Conservation (phyloP, 371 early-diverging fungal genomes). For the Mucor indicus region DNA sequence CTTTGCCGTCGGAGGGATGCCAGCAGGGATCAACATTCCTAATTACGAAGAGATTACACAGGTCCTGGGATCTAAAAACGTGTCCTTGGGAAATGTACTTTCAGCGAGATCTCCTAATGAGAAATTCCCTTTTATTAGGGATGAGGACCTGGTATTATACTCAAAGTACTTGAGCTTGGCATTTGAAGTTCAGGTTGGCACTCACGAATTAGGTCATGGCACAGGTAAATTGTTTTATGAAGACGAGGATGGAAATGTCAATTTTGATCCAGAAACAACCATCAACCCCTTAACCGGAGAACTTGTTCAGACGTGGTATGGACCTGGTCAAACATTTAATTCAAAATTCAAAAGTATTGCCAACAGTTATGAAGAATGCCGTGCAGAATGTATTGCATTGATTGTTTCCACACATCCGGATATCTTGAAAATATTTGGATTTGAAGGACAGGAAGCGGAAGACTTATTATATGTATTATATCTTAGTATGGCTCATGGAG, state of each 20-base stretch:
- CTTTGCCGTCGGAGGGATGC: slow-evolving; percentile 53
- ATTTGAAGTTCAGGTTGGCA: slow-evolving; percentile 60
- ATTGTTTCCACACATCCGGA: slow-evolving; percentile 41
- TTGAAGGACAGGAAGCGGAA: slow-evolving; percentile 42
- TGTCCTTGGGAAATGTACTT: slow-evolving; percentile 61
- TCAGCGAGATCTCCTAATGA: slow-evolving; percentile 51
- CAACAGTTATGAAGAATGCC: slow-evolving; percentile 57
- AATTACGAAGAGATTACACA: slow-evolving; percentile 60
- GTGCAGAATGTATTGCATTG: slow-evolving; percentile 64
- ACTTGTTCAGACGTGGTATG: slow-evolving; percentile 56
- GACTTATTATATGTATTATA: slow-evolving; percentile 55
- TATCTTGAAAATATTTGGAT: slow-evolving; percentile 51
- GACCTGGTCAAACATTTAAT: slow-evolving; percentile 59
- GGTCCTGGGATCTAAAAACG: slow-evolving; percentile 61
- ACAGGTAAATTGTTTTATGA: slow-evolving; percentile 59
- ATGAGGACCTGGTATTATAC: slow-evolving; percentile 43
- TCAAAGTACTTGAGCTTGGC: slow-evolving; percentile 41
- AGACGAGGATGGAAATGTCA: slow-evolving; percentile 45
- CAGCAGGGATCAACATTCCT: slow-evolving; percentile 67
- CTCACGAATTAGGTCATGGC: slow-evolving; percentile 58
- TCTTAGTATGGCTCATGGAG: slow-evolving; percentile 61
- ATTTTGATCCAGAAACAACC: slow-evolving; percentile 53
- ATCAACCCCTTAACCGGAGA: slow-evolving; percentile 47
- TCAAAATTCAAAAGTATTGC: slow-evolving; percentile 51
- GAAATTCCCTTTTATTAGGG: slow-evolving; percentile 49